Percentiles rank a stretch among this genome's conserved stretches.
Evolutionary conservation across 495 filamentous ascomycete genomes (phyloP).

Genomic region (Chaetomidium leptoderma): DNA sequence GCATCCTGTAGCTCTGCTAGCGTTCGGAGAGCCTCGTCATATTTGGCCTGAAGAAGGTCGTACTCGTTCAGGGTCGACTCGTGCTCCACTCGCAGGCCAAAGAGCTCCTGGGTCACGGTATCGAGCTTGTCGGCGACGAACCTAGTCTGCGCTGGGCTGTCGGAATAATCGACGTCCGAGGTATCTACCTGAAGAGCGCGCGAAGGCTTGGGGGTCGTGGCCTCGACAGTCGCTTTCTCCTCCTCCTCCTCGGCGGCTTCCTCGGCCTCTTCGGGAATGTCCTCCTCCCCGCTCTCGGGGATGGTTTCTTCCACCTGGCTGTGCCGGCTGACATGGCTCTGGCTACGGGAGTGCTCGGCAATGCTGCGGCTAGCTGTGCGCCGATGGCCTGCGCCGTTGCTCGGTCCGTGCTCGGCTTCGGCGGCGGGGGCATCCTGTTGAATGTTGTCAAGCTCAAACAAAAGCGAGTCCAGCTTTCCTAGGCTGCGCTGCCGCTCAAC

Average conservation of each 20-base stretch:
- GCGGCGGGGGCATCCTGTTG: conserved; percentile 53
- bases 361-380: conserved; percentile 38
- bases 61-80: conserved; percentile 78
- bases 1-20: conserved; percentile 80
- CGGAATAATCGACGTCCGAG: conserved; percentile 38
- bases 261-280: conserved; percentile 29
- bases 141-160: conserved; percentile 74
- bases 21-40: conserved; percentile 79
- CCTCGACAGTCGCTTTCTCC: conserved; percentile 26
- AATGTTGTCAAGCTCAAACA: conserved; percentile 83
- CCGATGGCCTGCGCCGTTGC: conserved; percentile 43
- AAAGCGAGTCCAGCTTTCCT: conserved; percentile 85
- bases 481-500: conserved; percentile 93
- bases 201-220: conserved; percentile 29
- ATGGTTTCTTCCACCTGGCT: conserved; percentile 52
- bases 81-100: conserved; percentile 85
- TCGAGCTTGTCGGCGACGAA: conserved; percentile 92
- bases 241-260: conserved; percentile 27
- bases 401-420: conserved; percentile 32
- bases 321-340: conserved; percentile 48
- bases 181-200: conserved; percentile 16
- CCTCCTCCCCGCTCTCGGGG: conserved; percentile 41
- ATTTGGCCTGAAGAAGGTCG: conserved; percentile 79
- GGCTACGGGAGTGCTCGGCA: conserved; percentile 48
- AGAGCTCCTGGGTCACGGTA: conserved; percentile 84